These are phyloP conservation scores for Takashimella tepidaria DNA, from an alignment of 1,284 basidiomycete genomes.

Conservation along the genomic window DNA sequence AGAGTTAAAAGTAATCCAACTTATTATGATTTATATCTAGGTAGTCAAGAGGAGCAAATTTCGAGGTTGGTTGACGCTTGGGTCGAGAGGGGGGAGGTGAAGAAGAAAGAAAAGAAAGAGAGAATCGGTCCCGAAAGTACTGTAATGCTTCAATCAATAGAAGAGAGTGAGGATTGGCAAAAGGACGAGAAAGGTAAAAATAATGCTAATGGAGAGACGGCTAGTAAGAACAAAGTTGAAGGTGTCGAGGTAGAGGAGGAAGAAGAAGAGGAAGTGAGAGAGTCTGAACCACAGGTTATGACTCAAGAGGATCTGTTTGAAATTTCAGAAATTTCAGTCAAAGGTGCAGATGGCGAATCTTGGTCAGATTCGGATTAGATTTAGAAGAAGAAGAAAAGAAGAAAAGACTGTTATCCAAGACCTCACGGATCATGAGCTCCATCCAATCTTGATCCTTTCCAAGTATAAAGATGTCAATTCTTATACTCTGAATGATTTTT, in stretches of 20 bases:
- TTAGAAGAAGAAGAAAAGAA: background rate
- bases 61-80: constrained; percentile 64
- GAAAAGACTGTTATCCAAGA: too few relatives aligned
- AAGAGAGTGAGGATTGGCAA: background rate
- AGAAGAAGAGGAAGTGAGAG: constrained; percentile 5
- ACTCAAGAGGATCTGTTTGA: constrained; percentile 1
- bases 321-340: constrained; percentile 3
- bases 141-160: background rate
- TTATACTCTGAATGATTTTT: too few relatives aligned
- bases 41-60: constrained; percentile 54
- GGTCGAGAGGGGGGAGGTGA: constrained; percentile 18
- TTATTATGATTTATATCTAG: constrained; percentile 65
- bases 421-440: too few relatives aligned
- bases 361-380: background rate
- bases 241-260: constrained; percentile 3
- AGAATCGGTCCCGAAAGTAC: background rate
- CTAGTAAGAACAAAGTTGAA: background rate
- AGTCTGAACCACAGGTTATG: too few relatives aligned
- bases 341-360: constrained; percentile 4
- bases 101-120: constrained; percentile 1
- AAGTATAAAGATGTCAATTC: too few relatives aligned
- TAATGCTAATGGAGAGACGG: constrained; percentile 1
- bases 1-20: constrained; percentile 74
- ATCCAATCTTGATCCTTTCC: too few relatives aligned
- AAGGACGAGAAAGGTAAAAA: constrained; percentile 1